phyloP scores from a whole-genome alignment of 169 alveolate species.

The Cryptosporidium sp. region DNA sequence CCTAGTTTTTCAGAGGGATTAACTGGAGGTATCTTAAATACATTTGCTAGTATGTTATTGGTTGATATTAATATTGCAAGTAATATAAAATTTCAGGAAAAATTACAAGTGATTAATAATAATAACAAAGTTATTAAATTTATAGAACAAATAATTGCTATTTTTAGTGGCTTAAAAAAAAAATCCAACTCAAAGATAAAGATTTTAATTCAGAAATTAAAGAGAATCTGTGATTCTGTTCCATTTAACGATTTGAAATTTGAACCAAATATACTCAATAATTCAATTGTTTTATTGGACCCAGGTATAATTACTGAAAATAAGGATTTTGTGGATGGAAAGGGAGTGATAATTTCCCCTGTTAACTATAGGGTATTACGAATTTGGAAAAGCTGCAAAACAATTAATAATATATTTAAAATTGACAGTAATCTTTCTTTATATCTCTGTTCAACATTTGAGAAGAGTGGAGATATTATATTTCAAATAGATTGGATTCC shows the following conservation, averaged over 20 bases:
- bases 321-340: not conserved
- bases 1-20: conserved; percentile 47
- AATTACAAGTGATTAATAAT: not conserved
- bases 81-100: not conserved
- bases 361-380: conserved; percentile 13
- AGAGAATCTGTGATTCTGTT: not conserved
- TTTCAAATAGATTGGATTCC: conserved; percentile 63
- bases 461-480: not conserved
- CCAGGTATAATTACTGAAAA: conserved; percentile 20
- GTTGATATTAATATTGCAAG: conserved; percentile 13
- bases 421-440: not conserved
- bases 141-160: not conserved
- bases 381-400: conserved; percentile 33
- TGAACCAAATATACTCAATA: conserved; percentile 16
- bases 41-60: conserved; percentile 13
- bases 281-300: conserved; percentile 23
- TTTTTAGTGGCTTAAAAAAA: not conserved
- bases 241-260: not conserved
- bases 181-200: not conserved
- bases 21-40: conserved; percentile 42
- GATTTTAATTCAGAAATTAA: not conserved
- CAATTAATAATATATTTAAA: conserved; percentile 5
- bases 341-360: not conserved
- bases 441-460: conserved; percentile 38
- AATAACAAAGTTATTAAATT: not conserved